Evolutionary conservation across 2,329 filamentous ascomycete genomes (phyloP).

Genomic region (Plenodomus biglobosus): DNA sequence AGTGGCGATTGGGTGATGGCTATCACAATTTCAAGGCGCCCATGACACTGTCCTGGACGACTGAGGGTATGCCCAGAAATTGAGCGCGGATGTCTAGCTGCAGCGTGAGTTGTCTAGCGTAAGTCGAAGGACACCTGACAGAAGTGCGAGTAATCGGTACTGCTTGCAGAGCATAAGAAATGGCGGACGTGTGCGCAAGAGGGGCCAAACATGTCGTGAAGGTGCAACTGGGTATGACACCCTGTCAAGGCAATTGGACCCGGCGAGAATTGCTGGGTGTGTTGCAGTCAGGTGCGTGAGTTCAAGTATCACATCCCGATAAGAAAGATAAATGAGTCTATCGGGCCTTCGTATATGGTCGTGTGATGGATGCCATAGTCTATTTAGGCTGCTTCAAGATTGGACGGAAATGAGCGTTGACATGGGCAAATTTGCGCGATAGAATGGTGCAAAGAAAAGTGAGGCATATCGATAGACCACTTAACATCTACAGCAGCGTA

Average conservation of each 20-base stretch:
- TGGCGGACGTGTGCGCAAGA: slow-evolving; percentile 29
- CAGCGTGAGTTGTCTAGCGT: slow-evolving; percentile 31
- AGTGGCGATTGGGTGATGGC: not conserved
- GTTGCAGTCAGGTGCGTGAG: not conserved
- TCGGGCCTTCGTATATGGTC: not conserved
- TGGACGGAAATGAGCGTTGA: not conserved
- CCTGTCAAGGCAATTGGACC: slow-evolving; percentile 25
- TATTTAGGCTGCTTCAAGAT: not conserved
- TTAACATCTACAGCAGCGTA: no score
- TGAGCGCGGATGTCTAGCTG: slow-evolving; percentile 1
- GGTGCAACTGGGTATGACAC: slow-evolving; percentile 13
- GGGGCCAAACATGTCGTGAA: slow-evolving; percentile 24
- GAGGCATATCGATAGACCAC: no score
- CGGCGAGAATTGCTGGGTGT: slow-evolving; percentile 5
- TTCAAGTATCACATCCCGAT: not conserved
- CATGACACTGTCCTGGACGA: not conserved
- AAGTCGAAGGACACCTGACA: slow-evolving; percentile 31
- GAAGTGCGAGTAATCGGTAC: slow-evolving; percentile 14
- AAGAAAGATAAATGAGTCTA: not conserved
- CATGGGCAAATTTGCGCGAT: no score
- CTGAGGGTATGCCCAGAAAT: not conserved
- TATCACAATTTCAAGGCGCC: not conserved
- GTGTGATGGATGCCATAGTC: not conserved
- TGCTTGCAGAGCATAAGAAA: slow-evolving; percentile 17
- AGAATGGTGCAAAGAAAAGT: no score